Evolutionary conservation across 169 alveolate genomes (phyloP).

Genomic region (Plasmodium fragile): DNA sequence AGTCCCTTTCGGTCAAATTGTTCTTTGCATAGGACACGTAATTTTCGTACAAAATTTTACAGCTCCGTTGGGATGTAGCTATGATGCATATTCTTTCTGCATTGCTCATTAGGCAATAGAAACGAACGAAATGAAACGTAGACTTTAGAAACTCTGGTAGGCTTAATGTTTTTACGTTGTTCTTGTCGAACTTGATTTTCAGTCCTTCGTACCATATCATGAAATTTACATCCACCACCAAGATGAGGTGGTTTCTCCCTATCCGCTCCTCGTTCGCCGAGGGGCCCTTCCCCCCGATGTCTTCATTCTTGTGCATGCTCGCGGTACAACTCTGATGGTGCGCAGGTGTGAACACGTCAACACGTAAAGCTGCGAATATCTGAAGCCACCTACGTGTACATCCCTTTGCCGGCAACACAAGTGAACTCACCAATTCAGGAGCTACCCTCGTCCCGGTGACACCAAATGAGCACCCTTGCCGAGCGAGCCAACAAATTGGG

Average conservation of each 20-base stretch:
- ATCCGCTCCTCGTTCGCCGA: constrained; percentile 18
- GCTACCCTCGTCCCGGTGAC: neutral
- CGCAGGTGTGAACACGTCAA: neutral
- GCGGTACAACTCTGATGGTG: neutral
- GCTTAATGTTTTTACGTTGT: constrained; percentile 20
- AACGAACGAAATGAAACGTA: constrained; percentile 43
- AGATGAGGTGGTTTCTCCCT: constrained; percentile 25
- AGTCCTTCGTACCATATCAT: constrained; percentile 71
- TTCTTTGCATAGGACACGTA: constrained; percentile 55
- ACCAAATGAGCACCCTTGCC: neutral
- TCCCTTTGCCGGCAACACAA: neutral
- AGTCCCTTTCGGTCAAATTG: constrained; percentile 62
- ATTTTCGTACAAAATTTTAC: constrained; percentile 59
- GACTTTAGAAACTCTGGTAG: constrained; percentile 47
- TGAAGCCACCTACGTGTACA: neutral
- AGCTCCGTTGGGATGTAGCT: constrained; percentile 39
- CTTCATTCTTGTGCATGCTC: constrained; percentile 65
- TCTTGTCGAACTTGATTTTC: constrained; percentile 65
- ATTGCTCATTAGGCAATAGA: constrained; percentile 63
- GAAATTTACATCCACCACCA: constrained; percentile 57
- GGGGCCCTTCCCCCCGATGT: constrained; percentile 4
- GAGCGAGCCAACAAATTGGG: neutral
- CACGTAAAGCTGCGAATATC: neutral
- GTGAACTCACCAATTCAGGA: neutral
- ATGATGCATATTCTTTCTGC: constrained; percentile 73